Evolutionary conservation across 1,139 yeast species (phyloP).

Genomic region (Torulaspora pretoriensis): DNA sequence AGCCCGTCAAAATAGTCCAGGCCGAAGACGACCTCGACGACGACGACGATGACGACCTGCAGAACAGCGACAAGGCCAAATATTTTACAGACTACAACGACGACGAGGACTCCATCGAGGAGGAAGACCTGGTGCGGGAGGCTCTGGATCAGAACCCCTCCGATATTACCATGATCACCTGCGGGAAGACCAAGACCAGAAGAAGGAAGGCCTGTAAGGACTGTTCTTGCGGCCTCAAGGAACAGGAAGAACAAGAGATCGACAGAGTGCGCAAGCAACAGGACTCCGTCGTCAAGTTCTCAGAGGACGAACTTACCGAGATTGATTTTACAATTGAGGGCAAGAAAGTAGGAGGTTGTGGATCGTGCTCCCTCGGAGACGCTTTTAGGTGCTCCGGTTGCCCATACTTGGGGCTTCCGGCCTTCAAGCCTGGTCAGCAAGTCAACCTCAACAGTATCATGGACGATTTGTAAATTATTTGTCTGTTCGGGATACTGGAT

Average conservation of each 20-base stretch:
- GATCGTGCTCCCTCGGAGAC: conserved; percentile 94
- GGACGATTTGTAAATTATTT: conserved; percentile 38
- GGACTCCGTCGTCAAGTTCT: conserved; percentile 49
- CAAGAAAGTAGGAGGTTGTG: conserved; percentile 89
- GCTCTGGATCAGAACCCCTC: conserved; percentile 30
- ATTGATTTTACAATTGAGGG: conserved; percentile 94
- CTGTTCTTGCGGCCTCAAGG: conserved; percentile 94
- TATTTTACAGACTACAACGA: conserved; percentile 50
- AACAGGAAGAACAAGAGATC: conserved; percentile 60
- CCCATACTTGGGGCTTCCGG: conserved; percentile 94
- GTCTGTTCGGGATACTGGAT: not conserved
- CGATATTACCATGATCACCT: conserved; percentile 39
- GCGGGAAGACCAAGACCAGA: conserved; percentile 43
- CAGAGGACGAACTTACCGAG: conserved; percentile 69
- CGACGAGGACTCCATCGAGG: conserved; percentile 45
- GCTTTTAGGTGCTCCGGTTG: conserved; percentile 98
- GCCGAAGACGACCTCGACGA: conserved; percentile 20
- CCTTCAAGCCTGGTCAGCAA: conserved; percentile 93
- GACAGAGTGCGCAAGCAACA: conserved; percentile 48
- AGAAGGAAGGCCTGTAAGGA: conserved; percentile 92
- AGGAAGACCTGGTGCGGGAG: conserved; percentile 44
- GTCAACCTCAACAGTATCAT: conserved; percentile 40
- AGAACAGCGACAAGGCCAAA: conserved; percentile 40
- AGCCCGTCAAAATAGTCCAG: conserved; percentile 13
- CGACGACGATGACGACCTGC: conserved; percentile 24